phyloP scores from a whole-genome alignment of 129 eudicot genomes.

The Flaveria ramosissima region DNA sequence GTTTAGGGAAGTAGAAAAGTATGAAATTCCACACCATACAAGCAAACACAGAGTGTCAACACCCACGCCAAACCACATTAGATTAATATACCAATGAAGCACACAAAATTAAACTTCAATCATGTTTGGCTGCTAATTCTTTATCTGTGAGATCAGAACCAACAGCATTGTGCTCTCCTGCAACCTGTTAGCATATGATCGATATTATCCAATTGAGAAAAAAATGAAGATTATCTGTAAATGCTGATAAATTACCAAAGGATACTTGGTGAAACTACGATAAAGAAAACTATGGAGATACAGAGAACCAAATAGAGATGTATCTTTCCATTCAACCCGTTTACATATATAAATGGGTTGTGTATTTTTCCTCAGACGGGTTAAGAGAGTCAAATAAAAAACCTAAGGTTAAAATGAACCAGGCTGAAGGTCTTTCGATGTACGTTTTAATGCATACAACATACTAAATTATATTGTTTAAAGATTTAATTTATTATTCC shows the following conservation, averaged over 20 bases:
- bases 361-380: background rate
- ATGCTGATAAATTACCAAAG: background rate
- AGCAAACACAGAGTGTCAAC: background rate
- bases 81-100: background rate
- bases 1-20: background rate
- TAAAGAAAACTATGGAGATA: background rate
- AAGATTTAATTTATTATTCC: background rate
- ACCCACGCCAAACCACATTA: background rate
- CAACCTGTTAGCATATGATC: slow-evolving; percentile 29
- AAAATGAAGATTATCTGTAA: background rate
- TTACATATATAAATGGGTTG: background rate
- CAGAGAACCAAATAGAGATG: too few relatives aligned
- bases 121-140: slow-evolving; percentile 34
- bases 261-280: background rate
- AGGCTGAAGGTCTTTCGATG: background rate
- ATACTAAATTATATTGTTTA: background rate
- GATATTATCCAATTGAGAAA: slow-evolving; percentile 1
- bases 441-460: background rate
- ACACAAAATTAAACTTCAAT: slow-evolving; percentile 25
- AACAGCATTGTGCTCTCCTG: slow-evolving; percentile 25
- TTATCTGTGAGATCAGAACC: slow-evolving; percentile 25
- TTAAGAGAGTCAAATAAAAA: background rate
- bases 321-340: too few relatives aligned
- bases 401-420: background rate
- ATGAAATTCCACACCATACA: background rate